These are phyloP conservation scores for Cyclocybe cylindracea DNA, from an alignment of 768 basidiomycete species.

Conservation along the genomic window DNA sequence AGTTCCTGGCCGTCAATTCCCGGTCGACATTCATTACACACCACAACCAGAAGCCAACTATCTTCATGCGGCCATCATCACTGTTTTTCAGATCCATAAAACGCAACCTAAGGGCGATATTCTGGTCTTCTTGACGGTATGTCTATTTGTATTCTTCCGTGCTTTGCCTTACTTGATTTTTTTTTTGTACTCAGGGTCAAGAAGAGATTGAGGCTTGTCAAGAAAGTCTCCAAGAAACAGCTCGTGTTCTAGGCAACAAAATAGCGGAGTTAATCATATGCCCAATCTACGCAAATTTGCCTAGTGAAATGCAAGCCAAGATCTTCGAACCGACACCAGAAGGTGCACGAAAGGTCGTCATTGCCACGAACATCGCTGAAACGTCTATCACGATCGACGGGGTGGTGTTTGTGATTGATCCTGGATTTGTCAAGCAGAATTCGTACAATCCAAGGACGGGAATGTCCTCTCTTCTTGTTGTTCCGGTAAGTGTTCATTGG, in stretches of 20 bases:
- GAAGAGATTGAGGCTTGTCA: slow-evolving; percentile 98
- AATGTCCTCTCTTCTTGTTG: slow-evolving; percentile 95
- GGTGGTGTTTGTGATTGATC: slow-evolving; percentile 98
- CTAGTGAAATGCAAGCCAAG: slow-evolving; percentile 98
- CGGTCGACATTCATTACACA: slow-evolving; percentile 98
- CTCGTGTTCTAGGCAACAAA: slow-evolving; percentile 93
- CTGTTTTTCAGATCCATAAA: slow-evolving; percentile 98
- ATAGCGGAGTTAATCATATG: slow-evolving; percentile 92
- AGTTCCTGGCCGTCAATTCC: slow-evolving; percentile 97
- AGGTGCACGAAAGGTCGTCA: slow-evolving; percentile 94
- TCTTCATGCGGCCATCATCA: slow-evolving; percentile 97
- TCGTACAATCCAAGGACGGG: slow-evolving; percentile 98
- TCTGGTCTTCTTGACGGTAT: slow-evolving; percentile 92
- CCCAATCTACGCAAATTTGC: slow-evolving; percentile 98
- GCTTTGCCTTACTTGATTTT: slow-evolving; percentile 6
- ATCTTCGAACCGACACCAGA: slow-evolving; percentile 99
- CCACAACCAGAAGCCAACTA: slow-evolving; percentile 99
- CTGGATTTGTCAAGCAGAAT: slow-evolving; percentile 99
- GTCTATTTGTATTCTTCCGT: slow-evolving; percentile 21
- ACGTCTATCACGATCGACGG: slow-evolving; percentile 99
- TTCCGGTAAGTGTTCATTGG: slow-evolving; percentile 63
- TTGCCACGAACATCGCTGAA: slow-evolving; percentile 99
- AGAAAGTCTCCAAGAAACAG: slow-evolving; percentile 94
- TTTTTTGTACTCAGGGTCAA: slow-evolving; percentile 69
- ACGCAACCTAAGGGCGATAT: slow-evolving; percentile 98